phyloP scores from a whole-genome alignment of 23 red algal species.

The Gracilaria vermiculophylla region DNA sequence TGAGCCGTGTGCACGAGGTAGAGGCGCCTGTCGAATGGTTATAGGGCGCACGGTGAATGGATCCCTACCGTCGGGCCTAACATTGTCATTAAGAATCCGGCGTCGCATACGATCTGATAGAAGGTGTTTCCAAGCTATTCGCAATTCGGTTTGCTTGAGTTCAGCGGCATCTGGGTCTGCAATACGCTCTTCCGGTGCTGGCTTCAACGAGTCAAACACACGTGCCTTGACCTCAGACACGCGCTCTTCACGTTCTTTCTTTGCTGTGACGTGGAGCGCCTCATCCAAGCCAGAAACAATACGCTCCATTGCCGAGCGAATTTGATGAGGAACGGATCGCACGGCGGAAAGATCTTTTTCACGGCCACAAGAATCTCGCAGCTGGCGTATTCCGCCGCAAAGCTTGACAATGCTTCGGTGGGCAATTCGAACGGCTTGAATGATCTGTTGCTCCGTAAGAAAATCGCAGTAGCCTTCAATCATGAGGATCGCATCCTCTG shows the following conservation, averaged over 20 bases:
- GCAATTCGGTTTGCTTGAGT: constrained; percentile 22
- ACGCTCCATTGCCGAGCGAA: constrained; percentile 25
- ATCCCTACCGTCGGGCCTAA: constrained; percentile 80
- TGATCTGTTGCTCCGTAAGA: constrained; percentile 71
- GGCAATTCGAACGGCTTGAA: constrained; percentile 66
- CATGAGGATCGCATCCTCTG: constrained; percentile 77
- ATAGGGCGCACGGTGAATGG: constrained; percentile 72
- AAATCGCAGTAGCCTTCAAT: constrained; percentile 85
- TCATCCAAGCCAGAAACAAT: constrained; percentile 38
- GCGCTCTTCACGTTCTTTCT: constrained; percentile 73
- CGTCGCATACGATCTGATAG: constrained; percentile 69
- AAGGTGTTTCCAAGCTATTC: constrained; percentile 77
- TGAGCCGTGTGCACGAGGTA: constrained; percentile 85
- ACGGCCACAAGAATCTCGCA: constrained; percentile 41
- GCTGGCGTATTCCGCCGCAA: constrained; percentile 72
- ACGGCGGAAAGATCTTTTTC: constrained; percentile 28
- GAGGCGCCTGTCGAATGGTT: constrained; percentile 69
- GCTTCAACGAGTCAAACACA: constrained; percentile 42
- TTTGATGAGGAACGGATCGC: background rate
- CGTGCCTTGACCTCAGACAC: constrained; percentile 37
- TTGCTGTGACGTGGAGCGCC: constrained; percentile 60
- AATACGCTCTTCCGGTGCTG: background rate
- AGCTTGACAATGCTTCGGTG: constrained; percentile 65
- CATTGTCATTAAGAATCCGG: constrained; percentile 59
- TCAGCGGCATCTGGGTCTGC: constrained; percentile 51